phyloP scores from a whole-genome alignment of 306 rosid species.

The Luffa acutangula region DNA sequence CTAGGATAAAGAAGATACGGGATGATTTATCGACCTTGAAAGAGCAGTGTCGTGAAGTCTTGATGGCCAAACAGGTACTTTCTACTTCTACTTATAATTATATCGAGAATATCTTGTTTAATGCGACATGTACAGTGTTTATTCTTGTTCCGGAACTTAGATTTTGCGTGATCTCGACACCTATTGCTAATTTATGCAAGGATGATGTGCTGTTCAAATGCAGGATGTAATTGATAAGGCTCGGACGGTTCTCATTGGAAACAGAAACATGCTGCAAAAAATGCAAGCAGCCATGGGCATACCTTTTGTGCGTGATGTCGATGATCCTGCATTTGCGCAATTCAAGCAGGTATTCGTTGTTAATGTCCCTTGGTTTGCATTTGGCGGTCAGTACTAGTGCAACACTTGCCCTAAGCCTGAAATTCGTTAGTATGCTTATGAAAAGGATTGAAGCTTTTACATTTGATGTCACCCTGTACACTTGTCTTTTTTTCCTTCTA shows the following conservation, averaged over 20 bases:
- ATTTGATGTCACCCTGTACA: not conserved
- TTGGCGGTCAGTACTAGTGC: not conserved
- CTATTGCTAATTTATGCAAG: not conserved
- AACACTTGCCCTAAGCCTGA: not conserved
- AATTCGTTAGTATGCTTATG: not conserved
- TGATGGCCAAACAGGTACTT: constrained; percentile 74
- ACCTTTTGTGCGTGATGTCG: constrained; percentile 18
- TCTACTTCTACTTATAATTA: not conserved
- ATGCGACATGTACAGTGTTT: too few species aligned
- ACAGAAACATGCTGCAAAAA: constrained; percentile 50
- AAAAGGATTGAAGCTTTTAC: not conserved
- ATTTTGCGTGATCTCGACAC: not conserved
- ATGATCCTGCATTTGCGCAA: constrained; percentile 57
- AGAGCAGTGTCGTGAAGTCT: constrained; percentile 71
- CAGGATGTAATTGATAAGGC: constrained; percentile 91
- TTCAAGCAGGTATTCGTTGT: constrained; percentile 53
- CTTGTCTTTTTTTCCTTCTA: not conserved
- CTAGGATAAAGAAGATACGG: constrained; percentile 65
- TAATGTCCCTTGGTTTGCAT: not conserved
- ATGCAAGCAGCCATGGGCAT: constrained; percentile 62
- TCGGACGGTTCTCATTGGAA: constrained; percentile 59
- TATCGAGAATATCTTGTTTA: not conserved
- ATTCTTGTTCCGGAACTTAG: not conserved
- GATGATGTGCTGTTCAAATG: constrained; percentile 1
- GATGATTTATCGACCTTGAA: constrained; percentile 52